Evolutionary conservation across 352 stramenopile species (phyloP).

Genomic region (Phytopythium delawarense): DNA sequence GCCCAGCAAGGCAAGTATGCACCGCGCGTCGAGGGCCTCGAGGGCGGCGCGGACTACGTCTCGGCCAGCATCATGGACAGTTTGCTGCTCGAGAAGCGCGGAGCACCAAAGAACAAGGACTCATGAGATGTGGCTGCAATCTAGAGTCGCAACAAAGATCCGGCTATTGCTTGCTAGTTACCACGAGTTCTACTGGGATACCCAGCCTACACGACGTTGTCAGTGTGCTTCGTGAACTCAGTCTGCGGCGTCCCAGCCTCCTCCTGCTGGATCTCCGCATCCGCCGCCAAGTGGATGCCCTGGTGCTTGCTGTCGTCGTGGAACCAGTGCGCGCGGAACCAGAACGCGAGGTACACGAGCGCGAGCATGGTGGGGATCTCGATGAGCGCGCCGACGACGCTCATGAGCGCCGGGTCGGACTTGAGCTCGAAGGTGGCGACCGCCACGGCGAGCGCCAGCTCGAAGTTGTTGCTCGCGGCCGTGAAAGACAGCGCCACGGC

Average conservation of each 20-base stretch:
- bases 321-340: constrained; percentile 18
- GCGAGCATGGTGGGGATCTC: constrained; percentile 73
- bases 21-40: constrained; percentile 53
- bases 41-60: constrained; percentile 80
- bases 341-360: constrained; percentile 46
- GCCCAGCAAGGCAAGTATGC: constrained; percentile 44
- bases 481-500: constrained; percentile 49
- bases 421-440: constrained; percentile 63
- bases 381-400: constrained; percentile 60
- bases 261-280: background rate
- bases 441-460: constrained; percentile 58
- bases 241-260: background rate
- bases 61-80: constrained; percentile 77
- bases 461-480: constrained; percentile 77
- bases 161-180: background rate
- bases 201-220: background rate
- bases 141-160: background rate
- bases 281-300: background rate
- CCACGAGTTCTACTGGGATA: background rate
- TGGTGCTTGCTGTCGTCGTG: background rate
- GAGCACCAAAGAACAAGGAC: background rate
- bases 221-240: constrained; percentile 4
- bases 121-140: background rate
- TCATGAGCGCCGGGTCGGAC: constrained; percentile 67
- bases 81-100: constrained; percentile 46